phyloP scores from a whole-genome alignment of 2,329 filamentous ascomycete genomes.

The Capronia americana region DNA sequence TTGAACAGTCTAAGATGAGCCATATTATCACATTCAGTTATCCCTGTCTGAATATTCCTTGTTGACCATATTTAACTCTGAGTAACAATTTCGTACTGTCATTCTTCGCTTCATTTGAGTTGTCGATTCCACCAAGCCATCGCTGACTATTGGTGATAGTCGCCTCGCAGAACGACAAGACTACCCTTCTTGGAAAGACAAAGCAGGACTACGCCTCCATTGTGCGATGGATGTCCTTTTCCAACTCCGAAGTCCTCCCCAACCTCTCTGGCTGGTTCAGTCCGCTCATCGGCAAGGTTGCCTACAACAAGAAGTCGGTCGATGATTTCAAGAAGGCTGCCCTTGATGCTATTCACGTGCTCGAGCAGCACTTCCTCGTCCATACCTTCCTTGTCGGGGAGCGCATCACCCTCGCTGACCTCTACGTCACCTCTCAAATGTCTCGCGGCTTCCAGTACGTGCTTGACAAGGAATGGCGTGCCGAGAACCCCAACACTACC shows the following conservation, averaged over 20 bases:
- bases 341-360: constrained; percentile 70
- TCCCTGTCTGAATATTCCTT: constrained; percentile 94
- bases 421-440: constrained; percentile 81
- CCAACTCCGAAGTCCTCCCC: constrained; percentile 84
- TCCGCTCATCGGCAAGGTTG: constrained; percentile 78
- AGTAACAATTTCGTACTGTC: constrained; percentile 51
- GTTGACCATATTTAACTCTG: constrained; percentile 94
- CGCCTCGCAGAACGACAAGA: constrained; percentile 99
- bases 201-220: constrained; percentile 99
- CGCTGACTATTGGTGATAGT: constrained; percentile 61
- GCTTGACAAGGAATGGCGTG: constrained; percentile 89
- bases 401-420: constrained; percentile 93
- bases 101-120: constrained; percentile 14
- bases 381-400: constrained; percentile 98
- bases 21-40: constrained; percentile 80
- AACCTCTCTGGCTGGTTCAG: constrained; percentile 80
- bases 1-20: constrained; percentile 65
- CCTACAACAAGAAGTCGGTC: constrained; percentile 98
- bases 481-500: constrained; percentile 79
- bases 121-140: not conserved
- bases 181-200: constrained; percentile 97
- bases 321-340: constrained; percentile 77
- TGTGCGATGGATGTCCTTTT: constrained; percentile 96
- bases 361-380: constrained; percentile 86
- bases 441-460: constrained; percentile 90